A percentile compares a stretch with the other conserved stretches of the same genome.
These are phyloP conservation scores for Leptographium galeiforme DNA, from an alignment of 2,329 filamentous ascomycete genomes.

Conservation along the genomic window DNA sequence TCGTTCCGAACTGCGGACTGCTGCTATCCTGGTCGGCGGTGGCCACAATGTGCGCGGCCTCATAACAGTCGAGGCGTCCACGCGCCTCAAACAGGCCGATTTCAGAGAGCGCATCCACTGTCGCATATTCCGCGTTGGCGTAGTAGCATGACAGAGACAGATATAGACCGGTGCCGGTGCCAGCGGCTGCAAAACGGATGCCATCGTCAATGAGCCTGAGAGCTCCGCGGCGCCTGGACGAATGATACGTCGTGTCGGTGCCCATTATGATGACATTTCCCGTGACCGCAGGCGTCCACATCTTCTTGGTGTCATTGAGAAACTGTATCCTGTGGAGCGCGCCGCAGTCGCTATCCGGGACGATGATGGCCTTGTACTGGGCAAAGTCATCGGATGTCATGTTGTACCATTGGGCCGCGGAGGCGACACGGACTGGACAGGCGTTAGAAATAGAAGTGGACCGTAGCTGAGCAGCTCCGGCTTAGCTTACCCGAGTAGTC, in stretches of 20 bases:
- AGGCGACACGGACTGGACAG: conserved; percentile 7
- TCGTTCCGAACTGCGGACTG: conserved; percentile 6
- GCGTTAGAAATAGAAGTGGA: background rate
- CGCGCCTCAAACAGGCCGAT: conserved; percentile 26
- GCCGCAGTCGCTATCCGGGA: conserved; percentile 25
- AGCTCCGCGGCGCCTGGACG: conserved; percentile 16
- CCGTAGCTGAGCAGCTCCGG: no score
- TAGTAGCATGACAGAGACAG: conserved; percentile 30
- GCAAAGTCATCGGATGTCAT: conserved; percentile 26
- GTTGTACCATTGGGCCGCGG: conserved; percentile 7
- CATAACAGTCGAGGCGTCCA: conserved; percentile 24
- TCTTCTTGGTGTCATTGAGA: conserved; percentile 23
- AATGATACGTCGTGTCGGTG: conserved; percentile 23
- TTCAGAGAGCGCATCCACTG: conserved; percentile 15
- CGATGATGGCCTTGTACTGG: conserved; percentile 29
- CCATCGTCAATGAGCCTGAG: conserved; percentile 23
- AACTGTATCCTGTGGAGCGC: conserved; percentile 20
- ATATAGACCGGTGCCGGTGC: conserved; percentile 16
- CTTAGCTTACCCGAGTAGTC: conserved; percentile 9
- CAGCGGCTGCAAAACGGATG: conserved; percentile 15
- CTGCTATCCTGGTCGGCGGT: conserved; percentile 9
- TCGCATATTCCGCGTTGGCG: conserved; percentile 14
- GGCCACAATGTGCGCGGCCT: conserved; percentile 26
- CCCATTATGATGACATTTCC: conserved; percentile 29
- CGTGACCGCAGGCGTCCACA: conserved; percentile 25